Evolutionary conservation across 176 grass and related monocot genomes (phyloP).

Genomic region (Carex parvula): DNA sequence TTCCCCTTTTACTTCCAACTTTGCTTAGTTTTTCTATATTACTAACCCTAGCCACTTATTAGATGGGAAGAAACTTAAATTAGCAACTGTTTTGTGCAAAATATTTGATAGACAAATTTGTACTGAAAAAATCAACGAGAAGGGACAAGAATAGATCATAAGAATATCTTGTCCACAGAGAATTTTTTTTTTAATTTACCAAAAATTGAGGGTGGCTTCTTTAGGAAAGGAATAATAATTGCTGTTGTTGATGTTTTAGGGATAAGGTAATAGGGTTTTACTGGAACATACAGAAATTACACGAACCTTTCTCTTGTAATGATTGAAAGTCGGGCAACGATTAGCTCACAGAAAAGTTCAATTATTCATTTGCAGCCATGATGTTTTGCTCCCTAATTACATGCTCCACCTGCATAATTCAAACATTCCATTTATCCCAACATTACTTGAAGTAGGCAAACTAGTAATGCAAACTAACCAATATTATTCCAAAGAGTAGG

Average conservation of each 20-base stretch:
- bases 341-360: constrained; percentile 91
- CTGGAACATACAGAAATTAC: background rate
- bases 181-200: background rate
- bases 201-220: background rate
- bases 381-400: constrained; percentile 96
- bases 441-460: background rate
- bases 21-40: background rate
- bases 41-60: background rate
- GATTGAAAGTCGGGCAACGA: constrained; percentile 74
- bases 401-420: constrained; percentile 75
- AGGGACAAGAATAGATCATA: background rate
- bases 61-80: background rate
- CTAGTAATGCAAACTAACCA: background rate
- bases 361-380: constrained; percentile 91
- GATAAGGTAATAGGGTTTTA: background rate
- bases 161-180: background rate
- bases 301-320: constrained; percentile 86
- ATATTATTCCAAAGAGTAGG: background rate
- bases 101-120: background rate
- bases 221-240: background rate
- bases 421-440: background rate
- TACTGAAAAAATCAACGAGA: background rate
- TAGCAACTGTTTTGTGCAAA: background rate
- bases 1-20: background rate
- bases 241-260: background rate